Base-by-base conservation (phyloP, 2,329 filamentous ascomycete genomes). In the Diaporthe ilicicola region DNA sequence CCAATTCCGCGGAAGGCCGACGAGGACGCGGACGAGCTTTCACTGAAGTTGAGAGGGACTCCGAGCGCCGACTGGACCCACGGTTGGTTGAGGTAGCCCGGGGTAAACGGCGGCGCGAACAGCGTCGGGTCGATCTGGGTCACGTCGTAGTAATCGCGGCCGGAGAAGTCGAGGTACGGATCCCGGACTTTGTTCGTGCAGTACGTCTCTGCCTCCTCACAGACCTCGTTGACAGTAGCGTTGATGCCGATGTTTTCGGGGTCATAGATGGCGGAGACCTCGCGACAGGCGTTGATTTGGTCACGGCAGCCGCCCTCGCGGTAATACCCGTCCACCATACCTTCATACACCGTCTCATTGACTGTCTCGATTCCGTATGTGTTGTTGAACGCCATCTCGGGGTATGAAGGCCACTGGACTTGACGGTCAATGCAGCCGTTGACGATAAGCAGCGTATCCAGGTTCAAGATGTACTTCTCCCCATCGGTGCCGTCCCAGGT, bases 21-120 rank as follows among this genome's bases (percentile, higher is more conserved):
- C 17, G 79, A 79, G 1, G 86, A 84, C 24, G 81, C 80, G 19
- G 75, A 73, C 34, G 79, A 81, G 27, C 79, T 78, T 17, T 81
- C 77, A 3, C 87, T 87, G 79, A 84, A 90, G 77, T 91, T 91
- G 29, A 90, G 77, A 0, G 87, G 87, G 0, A 89, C 86, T 5
- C 90, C 90, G 0, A 92, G 83, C 0, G 84, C 86, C 2, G 79
- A 76, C 75, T 90, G 89, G 0, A 90, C 84, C 75, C 84, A 83
- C 1, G 53, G 39, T 42, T 68, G 53, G 76, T 88, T 90, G 55
- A 91, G 80, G 76, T 82, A 91, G 1, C 86, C 88, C 1, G 82
- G 77, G 65, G 84, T 85, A 76, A 85, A 89, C 24, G 82, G 79
- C 2, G 84, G 82, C 0, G 87, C 87, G 62, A 86, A 88, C 0